phyloP scores from a whole-genome alignment of 768 basidiomycete species.

The Amyloporia xantha region DNA sequence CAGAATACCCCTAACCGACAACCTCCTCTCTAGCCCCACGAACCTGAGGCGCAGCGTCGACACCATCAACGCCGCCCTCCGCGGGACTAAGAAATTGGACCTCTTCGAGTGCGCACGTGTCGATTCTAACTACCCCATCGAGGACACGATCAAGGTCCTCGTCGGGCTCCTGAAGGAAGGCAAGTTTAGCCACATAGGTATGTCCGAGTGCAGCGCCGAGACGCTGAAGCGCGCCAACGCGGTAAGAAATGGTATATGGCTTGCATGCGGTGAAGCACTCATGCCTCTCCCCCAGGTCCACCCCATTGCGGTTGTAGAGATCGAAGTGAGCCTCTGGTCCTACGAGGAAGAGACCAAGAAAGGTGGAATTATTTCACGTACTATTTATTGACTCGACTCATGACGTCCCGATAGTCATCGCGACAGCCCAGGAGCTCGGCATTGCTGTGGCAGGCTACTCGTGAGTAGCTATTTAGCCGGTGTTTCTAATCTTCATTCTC shows the following conservation, averaged over 20 bases:
- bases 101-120: constrained; percentile 50
- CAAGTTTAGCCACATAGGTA: constrained; percentile 51
- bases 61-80: constrained; percentile 36
- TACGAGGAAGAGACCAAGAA: constrained; percentile 47
- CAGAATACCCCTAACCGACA: too few relatives aligned
- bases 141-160: constrained; percentile 39
- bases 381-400: not conserved
- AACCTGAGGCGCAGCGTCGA: constrained; percentile 45
- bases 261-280: too few relatives aligned
- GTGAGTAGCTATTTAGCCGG: constrained; percentile 21
- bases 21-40: constrained; percentile 22
- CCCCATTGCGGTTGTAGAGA: constrained; percentile 55
- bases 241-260: constrained; percentile 22
- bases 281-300: constrained; percentile 40
- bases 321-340: constrained; percentile 60
- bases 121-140: constrained; percentile 37
- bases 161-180: constrained; percentile 44
- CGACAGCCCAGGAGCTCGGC: constrained; percentile 46
- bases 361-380: constrained; percentile 20
- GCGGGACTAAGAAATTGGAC: constrained; percentile 50
- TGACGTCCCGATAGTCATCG: constrained; percentile 40
- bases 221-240: constrained; percentile 36
- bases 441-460: constrained; percentile 58
- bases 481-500: not conserved
- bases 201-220: constrained; percentile 46